These are phyloP conservation scores for Quercus tomentella DNA, from an alignment of 331 rosid species.

Conservation along the genomic window DNA sequence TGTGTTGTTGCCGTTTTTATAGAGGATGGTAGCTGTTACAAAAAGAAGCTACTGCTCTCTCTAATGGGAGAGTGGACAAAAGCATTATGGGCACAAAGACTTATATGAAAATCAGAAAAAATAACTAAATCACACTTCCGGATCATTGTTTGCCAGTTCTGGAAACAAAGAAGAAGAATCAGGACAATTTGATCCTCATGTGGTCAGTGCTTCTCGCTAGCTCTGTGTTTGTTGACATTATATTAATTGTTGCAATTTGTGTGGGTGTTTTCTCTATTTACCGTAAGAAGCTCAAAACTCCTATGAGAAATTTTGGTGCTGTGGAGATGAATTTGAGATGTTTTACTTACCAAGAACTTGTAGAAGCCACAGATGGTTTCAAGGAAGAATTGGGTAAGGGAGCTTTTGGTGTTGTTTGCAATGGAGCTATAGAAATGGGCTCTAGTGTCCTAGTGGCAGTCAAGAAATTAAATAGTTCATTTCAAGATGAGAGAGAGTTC, in stretches of 20 bases:
- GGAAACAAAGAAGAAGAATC: background rate
- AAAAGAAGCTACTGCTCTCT: no score
- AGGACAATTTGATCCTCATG: slow-evolving; percentile 10
- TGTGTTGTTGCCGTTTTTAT: no score
- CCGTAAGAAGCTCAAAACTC: slow-evolving; percentile 10
- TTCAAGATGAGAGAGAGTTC: background rate
- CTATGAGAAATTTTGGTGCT: background rate
- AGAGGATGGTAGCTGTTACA: no score
- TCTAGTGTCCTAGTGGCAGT: slow-evolving; percentile 4
- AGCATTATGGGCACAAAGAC: rapidly evolving
- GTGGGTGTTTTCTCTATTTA: background rate
- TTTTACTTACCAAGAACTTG: slow-evolving; percentile 44
- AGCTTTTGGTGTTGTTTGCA: slow-evolving; percentile 42
- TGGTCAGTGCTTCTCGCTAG: slow-evolving; percentile 24
- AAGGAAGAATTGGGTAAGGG: slow-evolving; percentile 45
- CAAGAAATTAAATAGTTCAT: slow-evolving; percentile 24
- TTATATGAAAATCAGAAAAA: background rate
- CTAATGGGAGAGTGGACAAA: no score
- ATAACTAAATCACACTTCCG: background rate
- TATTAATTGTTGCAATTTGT: slow-evolving; percentile 20
- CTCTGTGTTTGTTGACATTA: slow-evolving; percentile 19
- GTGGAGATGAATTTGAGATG: slow-evolving; percentile 30
- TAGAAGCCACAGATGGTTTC: slow-evolving; percentile 50
- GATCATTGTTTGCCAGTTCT: no score
- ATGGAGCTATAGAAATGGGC: slow-evolving; percentile 15